phyloP scores from a whole-genome alignment of 2,329 filamentous ascomycete genomes.

The Calonectria naviculata region DNA sequence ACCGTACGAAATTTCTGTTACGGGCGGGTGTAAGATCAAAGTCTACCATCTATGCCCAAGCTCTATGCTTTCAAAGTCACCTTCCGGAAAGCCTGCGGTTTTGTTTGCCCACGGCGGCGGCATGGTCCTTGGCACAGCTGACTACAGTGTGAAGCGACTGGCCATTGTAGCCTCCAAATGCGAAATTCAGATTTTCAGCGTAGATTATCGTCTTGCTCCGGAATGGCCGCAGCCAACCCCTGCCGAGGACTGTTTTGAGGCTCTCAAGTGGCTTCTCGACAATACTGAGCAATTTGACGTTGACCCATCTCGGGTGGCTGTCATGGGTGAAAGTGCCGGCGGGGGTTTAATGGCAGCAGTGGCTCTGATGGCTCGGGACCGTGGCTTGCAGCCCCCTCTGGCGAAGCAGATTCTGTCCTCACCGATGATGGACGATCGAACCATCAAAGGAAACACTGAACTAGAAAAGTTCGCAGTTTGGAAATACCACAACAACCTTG shows the following conservation, averaged over 20 bases:
- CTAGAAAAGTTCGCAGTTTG: constrained; percentile 21
- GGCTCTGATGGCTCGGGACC: constrained; percentile 26
- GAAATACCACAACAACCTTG: constrained; percentile 15
- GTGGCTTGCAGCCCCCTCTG: constrained; percentile 17
- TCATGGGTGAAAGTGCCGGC: constrained; percentile 31
- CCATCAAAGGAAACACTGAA: not conserved
- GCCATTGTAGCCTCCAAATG: not conserved
- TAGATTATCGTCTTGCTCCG: constrained; percentile 35
- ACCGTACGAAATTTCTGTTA: not conserved
- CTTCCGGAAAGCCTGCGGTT: not conserved
- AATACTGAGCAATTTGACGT: constrained; percentile 25
- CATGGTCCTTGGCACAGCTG: not conserved
- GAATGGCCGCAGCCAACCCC: constrained; percentile 22
- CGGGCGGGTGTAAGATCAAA: not conserved
- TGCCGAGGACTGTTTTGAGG: constrained; percentile 28
- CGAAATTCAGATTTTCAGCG: constrained; percentile 22
- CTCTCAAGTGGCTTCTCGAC: constrained; percentile 20
- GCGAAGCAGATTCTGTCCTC: constrained; percentile 27
- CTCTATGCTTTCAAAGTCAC: not conserved
- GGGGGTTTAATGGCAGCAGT: constrained; percentile 23
- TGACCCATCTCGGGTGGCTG: constrained; percentile 20
- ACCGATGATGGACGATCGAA: constrained; percentile 30
- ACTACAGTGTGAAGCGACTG: not conserved
- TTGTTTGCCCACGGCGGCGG: not conserved
- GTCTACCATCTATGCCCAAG: not conserved